phyloP scores from a whole-genome alignment of 208 protist species.

The Sergeia podlipaevii region DNA sequence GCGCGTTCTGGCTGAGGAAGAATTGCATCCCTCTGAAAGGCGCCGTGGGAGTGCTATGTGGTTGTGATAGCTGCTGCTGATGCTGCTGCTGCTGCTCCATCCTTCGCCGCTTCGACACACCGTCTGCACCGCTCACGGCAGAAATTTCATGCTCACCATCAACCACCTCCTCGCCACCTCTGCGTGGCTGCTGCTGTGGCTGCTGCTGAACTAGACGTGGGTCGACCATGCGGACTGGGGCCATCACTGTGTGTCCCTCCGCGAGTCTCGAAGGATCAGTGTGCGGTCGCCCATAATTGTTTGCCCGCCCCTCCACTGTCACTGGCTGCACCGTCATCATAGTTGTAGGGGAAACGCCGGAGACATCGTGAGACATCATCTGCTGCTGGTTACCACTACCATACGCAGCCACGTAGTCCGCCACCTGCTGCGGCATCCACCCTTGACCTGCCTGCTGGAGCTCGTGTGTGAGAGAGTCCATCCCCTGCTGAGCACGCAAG shows the following conservation, averaged over 20 bases:
- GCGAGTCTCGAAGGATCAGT: constrained; percentile 20
- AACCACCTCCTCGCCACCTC: constrained; percentile 12
- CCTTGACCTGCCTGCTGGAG: constrained; percentile 47
- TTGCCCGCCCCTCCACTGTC: constrained; percentile 66
- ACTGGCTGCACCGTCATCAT: constrained; percentile 45
- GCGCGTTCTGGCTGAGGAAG: constrained; percentile 1
- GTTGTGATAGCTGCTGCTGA: constrained; percentile 5
- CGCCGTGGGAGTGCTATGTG: neutral
- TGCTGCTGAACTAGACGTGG: neutral
- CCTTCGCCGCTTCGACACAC: constrained; percentile 30
- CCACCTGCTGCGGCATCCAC: constrained; percentile 29
- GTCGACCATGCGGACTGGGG: constrained; percentile 50
- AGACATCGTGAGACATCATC: too few species aligned
- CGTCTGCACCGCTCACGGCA: constrained; percentile 27
- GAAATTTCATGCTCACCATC: constrained; percentile 45
- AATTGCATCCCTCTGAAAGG: neutral
- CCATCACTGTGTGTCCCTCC: constrained; percentile 37
- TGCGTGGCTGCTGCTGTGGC: neutral
- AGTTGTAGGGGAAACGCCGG: too few species aligned
- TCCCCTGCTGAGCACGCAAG: constrained; percentile 70
- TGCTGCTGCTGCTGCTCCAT: constrained; percentile 12
- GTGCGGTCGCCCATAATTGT: constrained; percentile 86
- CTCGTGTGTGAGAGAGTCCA: constrained; percentile 75
- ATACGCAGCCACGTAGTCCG: constrained; percentile 26
- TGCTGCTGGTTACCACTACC: too few species aligned